Percentiles rank a stretch among this genome's conserved stretches.
phyloP scores from a whole-genome alignment of 805 yeast species.

The Wickerhamomyces alni region DNA sequence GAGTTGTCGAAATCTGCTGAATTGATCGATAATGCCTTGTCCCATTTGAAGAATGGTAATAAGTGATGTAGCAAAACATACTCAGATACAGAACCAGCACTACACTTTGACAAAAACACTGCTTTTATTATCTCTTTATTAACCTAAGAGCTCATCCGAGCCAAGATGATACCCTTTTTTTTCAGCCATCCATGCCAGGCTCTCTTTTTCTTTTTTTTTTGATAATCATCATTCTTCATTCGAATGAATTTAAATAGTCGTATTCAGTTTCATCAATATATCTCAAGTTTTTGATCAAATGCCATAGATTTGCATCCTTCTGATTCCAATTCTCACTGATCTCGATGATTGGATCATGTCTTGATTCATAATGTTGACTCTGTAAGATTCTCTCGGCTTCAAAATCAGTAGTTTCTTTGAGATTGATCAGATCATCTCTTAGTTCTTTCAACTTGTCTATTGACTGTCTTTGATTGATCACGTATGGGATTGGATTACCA shows the following conservation, averaged over 20 bases:
- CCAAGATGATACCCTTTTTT: neutral
- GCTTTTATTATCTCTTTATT: too few relatives aligned
- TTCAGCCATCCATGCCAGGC: too few relatives aligned
- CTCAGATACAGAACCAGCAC: too few relatives aligned
- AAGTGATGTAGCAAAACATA: too few relatives aligned
- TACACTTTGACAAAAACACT: too few relatives aligned
- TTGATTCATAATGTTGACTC: conserved; percentile 13
- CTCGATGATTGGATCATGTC: conserved; percentile 19
- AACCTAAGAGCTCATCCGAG: too few relatives aligned
- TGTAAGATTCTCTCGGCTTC: conserved; percentile 4
- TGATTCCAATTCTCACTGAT: conserved; percentile 16
- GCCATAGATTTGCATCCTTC: conserved; percentile 16
- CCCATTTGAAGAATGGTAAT: conserved; percentile 9
- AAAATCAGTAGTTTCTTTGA: neutral
- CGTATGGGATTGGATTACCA: conserved; percentile 10
- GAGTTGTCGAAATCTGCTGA: conserved; percentile 20
- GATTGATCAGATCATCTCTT: conserved; percentile 2
- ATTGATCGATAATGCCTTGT: conserved; percentile 19
- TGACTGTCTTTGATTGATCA: conserved; percentile 14
- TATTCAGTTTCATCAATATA: conserved; percentile 3
- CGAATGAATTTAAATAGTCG: conserved; percentile 2
- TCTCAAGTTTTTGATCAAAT: conserved; percentile 11
- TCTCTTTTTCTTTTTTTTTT: too few relatives aligned
- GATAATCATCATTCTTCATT: too few relatives aligned
- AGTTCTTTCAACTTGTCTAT: conserved; percentile 7